Evolutionary conservation across 352 stramenopile genomes (phyloP).

Genomic region (Phytophthora pinifolia): DNA sequence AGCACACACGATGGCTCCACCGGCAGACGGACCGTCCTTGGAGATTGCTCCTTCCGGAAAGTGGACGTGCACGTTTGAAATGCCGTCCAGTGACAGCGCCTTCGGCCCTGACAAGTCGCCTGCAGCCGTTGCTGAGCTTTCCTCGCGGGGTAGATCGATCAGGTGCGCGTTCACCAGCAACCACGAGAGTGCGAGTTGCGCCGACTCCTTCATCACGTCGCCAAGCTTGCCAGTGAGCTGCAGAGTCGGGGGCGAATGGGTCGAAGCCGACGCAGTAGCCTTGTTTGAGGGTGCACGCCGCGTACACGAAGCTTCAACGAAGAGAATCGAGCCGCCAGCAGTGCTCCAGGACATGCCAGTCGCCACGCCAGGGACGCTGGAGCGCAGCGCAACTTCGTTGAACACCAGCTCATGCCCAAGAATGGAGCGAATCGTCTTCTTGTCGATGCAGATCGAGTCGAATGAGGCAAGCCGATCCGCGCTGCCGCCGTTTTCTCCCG

Average conservation of each 20-base stretch:
- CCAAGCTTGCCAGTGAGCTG: slow-evolving; percentile 76
- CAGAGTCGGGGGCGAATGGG: slow-evolving; percentile 35
- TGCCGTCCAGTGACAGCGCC: slow-evolving; percentile 48
- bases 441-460: slow-evolving; percentile 46
- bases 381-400: slow-evolving; percentile 74
- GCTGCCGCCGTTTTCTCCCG: slow-evolving; percentile 8
- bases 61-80: slow-evolving; percentile 85
- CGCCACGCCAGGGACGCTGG: slow-evolving; percentile 61
- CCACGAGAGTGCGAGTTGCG: slow-evolving; percentile 83
- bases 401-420: slow-evolving; percentile 70
- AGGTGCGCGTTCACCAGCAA: slow-evolving; percentile 62
- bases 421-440: slow-evolving; percentile 56
- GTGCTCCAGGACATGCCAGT: slow-evolving; percentile 88
- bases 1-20: slow-evolving; percentile 84
- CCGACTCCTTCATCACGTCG: slow-evolving; percentile 91
- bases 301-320: slow-evolving; percentile 85
- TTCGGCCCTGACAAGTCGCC: slow-evolving; percentile 22
- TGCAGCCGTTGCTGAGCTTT: neutral
- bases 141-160: slow-evolving; percentile 43
- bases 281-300: slow-evolving; percentile 28
- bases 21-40: slow-evolving; percentile 89
- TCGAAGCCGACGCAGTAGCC: slow-evolving; percentile 19
- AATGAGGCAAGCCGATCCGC: slow-evolving; percentile 28
- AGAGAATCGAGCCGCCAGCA: slow-evolving; percentile 77
- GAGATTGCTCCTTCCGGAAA: slow-evolving; percentile 89